Conservation (phyloP, 345 rosid genomes). For the Mangifera indica region DNA sequence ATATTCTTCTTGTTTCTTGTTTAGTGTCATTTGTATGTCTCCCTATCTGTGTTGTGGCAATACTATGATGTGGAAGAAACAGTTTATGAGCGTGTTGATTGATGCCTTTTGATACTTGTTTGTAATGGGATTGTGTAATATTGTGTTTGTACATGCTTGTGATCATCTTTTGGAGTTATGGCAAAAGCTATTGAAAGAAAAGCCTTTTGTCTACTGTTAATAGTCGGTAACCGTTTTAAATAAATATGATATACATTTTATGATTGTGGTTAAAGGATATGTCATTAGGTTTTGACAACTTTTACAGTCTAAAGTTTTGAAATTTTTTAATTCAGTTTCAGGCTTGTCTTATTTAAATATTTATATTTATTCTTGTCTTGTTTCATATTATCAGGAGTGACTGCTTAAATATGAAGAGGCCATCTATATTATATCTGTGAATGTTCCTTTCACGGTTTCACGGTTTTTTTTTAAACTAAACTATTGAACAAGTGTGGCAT, state of each 20-base stretch:
- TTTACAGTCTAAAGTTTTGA: not conserved
- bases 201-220: not conserved
- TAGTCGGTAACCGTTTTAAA: too few species aligned
- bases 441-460: not conserved
- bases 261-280: not conserved
- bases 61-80: not conserved
- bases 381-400: not conserved
- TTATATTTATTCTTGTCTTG: not conserved
- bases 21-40: not conserved
- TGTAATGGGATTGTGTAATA: not conserved
- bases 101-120: not conserved
- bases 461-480: not conserved
- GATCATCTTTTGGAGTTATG: not conserved
- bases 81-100: not conserved
- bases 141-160: not conserved
- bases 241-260: not conserved
- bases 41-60: not conserved
- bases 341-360: not conserved
- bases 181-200: not conserved
- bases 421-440: not conserved
- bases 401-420: not conserved
- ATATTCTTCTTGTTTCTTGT: not conserved
- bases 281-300: not conserved
- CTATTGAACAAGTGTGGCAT: not conserved
- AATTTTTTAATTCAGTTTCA: not conserved